Percentiles rank a stretch among this genome's conserved stretches.
Conservation (phyloP, 805 yeast species). For the Wickerhamiella allomyrinae region DNA sequence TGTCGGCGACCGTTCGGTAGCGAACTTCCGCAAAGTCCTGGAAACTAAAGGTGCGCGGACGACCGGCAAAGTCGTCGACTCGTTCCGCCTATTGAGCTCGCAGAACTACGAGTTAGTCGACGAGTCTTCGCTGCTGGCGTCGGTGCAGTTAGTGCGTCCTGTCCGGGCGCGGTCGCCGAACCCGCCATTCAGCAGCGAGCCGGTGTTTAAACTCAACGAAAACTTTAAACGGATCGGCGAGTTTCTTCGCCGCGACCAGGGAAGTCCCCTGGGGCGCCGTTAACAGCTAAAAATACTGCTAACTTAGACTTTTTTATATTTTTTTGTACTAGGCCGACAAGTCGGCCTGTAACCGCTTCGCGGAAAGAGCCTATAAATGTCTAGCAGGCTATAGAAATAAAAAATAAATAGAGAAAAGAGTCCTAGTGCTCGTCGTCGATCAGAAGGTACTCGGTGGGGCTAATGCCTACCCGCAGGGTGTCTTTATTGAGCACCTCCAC, state of each 20-base stretch:
- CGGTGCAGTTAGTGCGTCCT: background rate
- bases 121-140: constrained; percentile 12
- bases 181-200: background rate
- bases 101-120: constrained; percentile 10
- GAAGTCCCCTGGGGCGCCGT: background rate
- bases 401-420: too few relatives aligned
- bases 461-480: constrained; percentile 25
- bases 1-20: constrained; percentile 47
- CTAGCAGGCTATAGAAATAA: too few relatives aligned
- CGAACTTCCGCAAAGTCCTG: constrained; percentile 52
- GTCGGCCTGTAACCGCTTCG: too few relatives aligned
- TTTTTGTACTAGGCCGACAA: too few relatives aligned
- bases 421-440: constrained; percentile 4
- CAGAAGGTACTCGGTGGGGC: constrained; percentile 5
- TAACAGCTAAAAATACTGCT: too few relatives aligned
- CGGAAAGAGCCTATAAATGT: too few relatives aligned
- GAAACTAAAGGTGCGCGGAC: constrained; percentile 41
- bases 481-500: constrained; percentile 31
- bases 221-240: constrained; percentile 10
- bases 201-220: constrained; percentile 1
- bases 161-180: background rate
- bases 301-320: too few relatives aligned
- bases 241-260: constrained; percentile 10
- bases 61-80: constrained; percentile 14
- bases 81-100: constrained; percentile 13